Base-by-base conservation (phyloP, 306 rosid species). In the Cicer judaicum region DNA sequence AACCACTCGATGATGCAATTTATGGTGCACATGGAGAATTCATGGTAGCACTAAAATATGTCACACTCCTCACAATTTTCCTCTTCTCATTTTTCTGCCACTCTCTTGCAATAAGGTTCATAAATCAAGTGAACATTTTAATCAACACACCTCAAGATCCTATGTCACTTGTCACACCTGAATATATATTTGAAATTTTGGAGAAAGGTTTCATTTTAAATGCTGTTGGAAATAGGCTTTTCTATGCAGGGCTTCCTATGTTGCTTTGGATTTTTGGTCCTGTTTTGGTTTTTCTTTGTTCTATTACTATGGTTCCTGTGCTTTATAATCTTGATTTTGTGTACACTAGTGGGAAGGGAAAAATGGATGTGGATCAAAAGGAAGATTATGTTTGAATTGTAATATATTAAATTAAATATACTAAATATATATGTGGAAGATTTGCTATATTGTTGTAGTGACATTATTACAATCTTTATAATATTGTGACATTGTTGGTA, bases 251-350 rank as follows among this genome's bases (percentile, higher is more conserved):
- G 0, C 85, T 93, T 7, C 97, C 98, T 14, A 53, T 93, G 10
- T 50, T 93, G 82, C 91, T 93, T 0, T 93, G 98, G 98, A 87
- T 93, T 0, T 93, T 93, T 52, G 98, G 98, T 0, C 98, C 98
- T 0, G 96, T 91, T 5, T 34, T 93, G 59, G 97, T 89, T 11
- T 87, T 93, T 54, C 55, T 93, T 2, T 93, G 94, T 80, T 88
- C 88, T 61, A 40, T 75, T 0, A 84, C 97, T 0, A 81, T 91
- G 96, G 92, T 89, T 38, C 93, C 94, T 0, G 86, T 91, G 67
- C 96, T 93, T 80, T 93, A 93, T 40, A 91, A 91, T 65, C 86
- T 93, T 68, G 98, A 93, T 68, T 54, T 93, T 53, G 87, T 93
- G 44, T 70, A 79, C 60, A 14, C 79, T 2, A 49, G 16, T 66